Evolutionary conservation across 164 flowering plant species (phyloP), one percentile per base, ranked within the genome.

Genomic region (Aristolochia californica): DNA sequence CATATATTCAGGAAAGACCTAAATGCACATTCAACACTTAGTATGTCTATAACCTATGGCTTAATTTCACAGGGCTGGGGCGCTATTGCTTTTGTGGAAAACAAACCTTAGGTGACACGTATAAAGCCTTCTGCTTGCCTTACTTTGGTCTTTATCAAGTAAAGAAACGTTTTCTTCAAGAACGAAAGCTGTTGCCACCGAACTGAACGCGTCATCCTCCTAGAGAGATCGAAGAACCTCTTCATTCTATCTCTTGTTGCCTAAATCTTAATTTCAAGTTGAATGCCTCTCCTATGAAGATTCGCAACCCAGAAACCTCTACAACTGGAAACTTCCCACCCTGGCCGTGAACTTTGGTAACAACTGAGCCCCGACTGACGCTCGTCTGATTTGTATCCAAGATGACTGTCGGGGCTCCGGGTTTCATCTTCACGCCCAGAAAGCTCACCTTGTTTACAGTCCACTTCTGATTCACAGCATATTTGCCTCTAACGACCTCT

Each of bases 401-500:
- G n/a, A 44, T 21, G 8, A 61, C 27, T 5, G 40, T 43, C 23
- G 43, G 28, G 13, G 17, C 28, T 22, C 57, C 52, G 1, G 53
- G 13, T 18, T 51, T 57, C 23, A 30, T 63, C 49, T 65, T 62
- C 57, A 88, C 13, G 3, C 94, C 97, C 1, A 83, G 43, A 59
- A 86, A 24, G 26, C 68, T 79, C 8, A 84, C 74, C 71, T 80
- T 83, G 15, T 69, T 63, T 11, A 86, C 60, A 21, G 77, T 47
- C 89, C 80, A 83, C 22, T 68, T 75, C 62, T 73, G 70, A 23
- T 58, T 58, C 61, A 73, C 5, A 15, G 95, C 89, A 71, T 66
- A 89, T 12, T 26, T 65, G 21, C 80, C 77, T 49, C 83, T 77
- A 44, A 66, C 47, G 21, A 89, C 87, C 20, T 70, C 51, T 8